Percentiles rank a stretch among this genome's conserved stretches.
Conservation (phyloP, 2,329 filamentous ascomycete genomes). For the Ophiostoma ips region DNA sequence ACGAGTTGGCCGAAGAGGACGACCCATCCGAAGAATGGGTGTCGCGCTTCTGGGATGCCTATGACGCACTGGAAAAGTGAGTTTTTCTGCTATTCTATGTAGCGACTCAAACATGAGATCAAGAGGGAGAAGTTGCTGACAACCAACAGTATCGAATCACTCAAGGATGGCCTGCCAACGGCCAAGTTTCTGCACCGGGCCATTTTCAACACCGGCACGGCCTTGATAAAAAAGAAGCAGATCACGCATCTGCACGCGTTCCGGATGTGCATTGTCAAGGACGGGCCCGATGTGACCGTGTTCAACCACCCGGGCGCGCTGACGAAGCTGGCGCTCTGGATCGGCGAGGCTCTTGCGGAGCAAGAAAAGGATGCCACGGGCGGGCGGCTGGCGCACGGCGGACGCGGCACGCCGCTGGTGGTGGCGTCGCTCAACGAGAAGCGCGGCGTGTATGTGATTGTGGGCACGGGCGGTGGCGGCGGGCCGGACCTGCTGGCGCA, state of each 20-base stretch:
- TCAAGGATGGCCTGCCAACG: constrained; percentile 63
- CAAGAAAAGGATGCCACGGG: constrained; percentile 62
- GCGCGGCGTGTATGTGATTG: constrained; percentile 77
- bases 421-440: constrained; percentile 81
- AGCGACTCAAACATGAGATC: no score
- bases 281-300: constrained; percentile 78
- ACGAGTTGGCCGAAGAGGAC: constrained; percentile 24
- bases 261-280: constrained; percentile 89
- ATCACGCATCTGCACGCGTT: constrained; percentile 88
- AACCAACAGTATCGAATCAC: constrained; percentile 61
- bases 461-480: constrained; percentile 80
- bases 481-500: constrained; percentile 56
- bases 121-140: no score
- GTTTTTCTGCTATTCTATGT: no score
- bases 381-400: constrained; percentile 53
- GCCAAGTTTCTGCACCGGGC: constrained; percentile 84
- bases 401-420: constrained; percentile 70
- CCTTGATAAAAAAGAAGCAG: constrained; percentile 82
- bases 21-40: constrained; percentile 44
- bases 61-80: constrained; percentile 57
- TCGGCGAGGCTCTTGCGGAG: constrained; percentile 81
- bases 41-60: constrained; percentile 55
- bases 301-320: constrained; percentile 89
- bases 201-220: constrained; percentile 84
- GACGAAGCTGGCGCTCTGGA: constrained; percentile 87